Evolutionary conservation across 2,329 filamentous ascomycete species (phyloP).

Genomic region (Neopestalotiopsis sp.): DNA sequence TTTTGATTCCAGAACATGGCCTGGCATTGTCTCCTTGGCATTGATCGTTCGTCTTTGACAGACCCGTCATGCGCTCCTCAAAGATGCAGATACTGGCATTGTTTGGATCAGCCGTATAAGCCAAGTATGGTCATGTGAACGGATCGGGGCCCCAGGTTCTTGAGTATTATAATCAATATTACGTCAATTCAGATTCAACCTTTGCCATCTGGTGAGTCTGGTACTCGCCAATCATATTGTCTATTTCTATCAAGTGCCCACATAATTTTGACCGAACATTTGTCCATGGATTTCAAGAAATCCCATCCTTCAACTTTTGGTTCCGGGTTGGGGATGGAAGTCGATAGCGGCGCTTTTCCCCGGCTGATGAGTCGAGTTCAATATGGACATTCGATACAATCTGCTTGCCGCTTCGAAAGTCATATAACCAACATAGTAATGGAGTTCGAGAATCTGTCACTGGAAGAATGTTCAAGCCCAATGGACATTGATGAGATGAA

Average conservation of each 20-base stretch:
- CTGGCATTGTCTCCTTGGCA: background rate
- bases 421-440: background rate
- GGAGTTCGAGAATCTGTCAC: background rate
- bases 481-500: background rate
- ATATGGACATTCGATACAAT: background rate
- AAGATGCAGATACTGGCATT: too few species aligned
- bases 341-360: background rate
- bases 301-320: background rate
- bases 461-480: background rate
- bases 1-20: background rate
- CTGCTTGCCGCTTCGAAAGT: fast-evolving
- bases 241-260: background rate
- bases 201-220: background rate
- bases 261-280: background rate
- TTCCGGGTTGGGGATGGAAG: background rate
- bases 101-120: too few species aligned
- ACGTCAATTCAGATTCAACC: background rate
- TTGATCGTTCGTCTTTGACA: background rate
- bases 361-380: background rate
- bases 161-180: background rate
- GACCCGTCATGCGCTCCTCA: too few species aligned
- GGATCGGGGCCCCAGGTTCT: background rate
- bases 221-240: background rate
- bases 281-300: background rate
- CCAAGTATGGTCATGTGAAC: too few species aligned